A percentile compares a stretch with the other conserved stretches of the same genome.
Evolutionary conservation across 75 land plant genomes (phyloP).

Genomic region (Ceratopteris richardii): DNA sequence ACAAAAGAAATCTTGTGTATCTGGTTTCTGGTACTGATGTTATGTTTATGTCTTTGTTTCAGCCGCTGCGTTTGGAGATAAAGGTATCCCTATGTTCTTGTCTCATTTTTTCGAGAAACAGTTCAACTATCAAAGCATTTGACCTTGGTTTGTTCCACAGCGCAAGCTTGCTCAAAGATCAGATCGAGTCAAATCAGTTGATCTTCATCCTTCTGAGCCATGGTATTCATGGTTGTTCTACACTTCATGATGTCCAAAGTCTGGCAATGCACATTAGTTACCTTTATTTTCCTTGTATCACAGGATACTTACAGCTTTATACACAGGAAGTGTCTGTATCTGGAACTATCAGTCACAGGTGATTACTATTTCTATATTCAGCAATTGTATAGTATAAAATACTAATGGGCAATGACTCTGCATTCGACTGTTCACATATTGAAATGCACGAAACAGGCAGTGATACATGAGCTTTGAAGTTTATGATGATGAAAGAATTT

Average conservation of each 20-base stretch:
- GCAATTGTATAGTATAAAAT: no score
- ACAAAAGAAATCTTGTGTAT: no score
- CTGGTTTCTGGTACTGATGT: no score
- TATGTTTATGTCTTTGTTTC: no score
- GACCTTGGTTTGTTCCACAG: conserved; percentile 29
- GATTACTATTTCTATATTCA: conserved; percentile 5
- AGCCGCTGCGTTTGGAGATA: conserved; percentile 31
- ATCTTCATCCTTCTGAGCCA: conserved; percentile 92
- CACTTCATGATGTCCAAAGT: not conserved
- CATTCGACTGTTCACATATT: no score
- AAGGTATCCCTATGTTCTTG: conserved; percentile 15
- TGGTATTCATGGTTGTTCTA: conserved; percentile 55
- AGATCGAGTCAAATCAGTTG: conserved; percentile 81
- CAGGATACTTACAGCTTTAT: conserved; percentile 90
- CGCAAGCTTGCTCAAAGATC: conserved; percentile 91
- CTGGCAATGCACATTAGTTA: no score
- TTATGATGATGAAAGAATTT: no score
- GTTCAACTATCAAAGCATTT: not conserved
- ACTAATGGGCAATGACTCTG: no score
- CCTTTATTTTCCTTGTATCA: conserved; percentile 4
- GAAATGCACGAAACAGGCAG: no score
- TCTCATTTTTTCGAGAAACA: not conserved
- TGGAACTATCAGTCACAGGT: conserved; percentile 96
- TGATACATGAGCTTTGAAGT: no score
- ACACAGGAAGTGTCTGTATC: conserved; percentile 77